Base-by-base conservation (phyloP, 164 flowering plant genomes). In the Liriodendron chinense region DNA sequence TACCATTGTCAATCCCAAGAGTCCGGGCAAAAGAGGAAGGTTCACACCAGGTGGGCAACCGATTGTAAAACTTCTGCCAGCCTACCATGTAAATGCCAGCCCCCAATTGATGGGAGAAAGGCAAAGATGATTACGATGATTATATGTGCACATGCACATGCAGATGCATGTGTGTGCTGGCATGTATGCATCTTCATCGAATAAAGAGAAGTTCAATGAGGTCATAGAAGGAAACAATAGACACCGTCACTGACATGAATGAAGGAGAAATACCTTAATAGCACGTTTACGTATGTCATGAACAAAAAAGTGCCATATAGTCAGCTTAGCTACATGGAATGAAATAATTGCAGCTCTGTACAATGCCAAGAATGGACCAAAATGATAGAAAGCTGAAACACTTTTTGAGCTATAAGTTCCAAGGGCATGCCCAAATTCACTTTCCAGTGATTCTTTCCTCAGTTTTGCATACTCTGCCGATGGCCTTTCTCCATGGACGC, bases 331-430 rank as follows among this genome's bases (percentile, higher is more conserved):
- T 66, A 93, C 91, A 69, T 92, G 86, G 81, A 85, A 95, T 78
- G 99, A 92, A 79, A 95, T 89, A 78, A 90, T 79, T 68, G 95
- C 91, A 72, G 97, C 99, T 84, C 99, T 87, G 74, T 92, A 96
- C 77, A 93, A 77, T 47, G 99, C 99, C 82, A 92, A 83, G 81
- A 93, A 92, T 22, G 97, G 94, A 63, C 98, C 96, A 83, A 91
- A 91, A 65, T 82, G 89, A 78, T 84, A 89, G 81, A 81, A 80
- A 71, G 80, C 64, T 28, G 93, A 85, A 76, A 83, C 70, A 72
- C 87, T 89, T 79, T 82, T 85, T 47, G 98, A 89, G 71, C 86
- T 79, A 73, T 86, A 78, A 69, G 85, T 81, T 76, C 94, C 97
- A 75, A 93, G 90, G 43, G 84, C 85, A 74, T 82, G 81, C 50